phyloP scores from a whole-genome alignment of 164 flowering plant species.

The Stephania yunnanensis region DNA sequence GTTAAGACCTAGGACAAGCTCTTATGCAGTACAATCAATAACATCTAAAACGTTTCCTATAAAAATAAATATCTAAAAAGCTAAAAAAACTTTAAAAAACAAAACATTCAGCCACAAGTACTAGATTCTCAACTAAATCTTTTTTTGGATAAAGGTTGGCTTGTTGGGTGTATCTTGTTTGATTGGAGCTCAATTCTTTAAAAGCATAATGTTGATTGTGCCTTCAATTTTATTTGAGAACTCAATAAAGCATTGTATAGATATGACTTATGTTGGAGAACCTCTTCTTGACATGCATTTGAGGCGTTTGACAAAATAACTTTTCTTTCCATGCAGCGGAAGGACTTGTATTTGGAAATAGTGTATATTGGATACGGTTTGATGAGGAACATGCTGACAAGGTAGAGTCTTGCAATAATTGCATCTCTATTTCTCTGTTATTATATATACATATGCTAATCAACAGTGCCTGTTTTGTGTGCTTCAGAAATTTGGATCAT shows the following conservation, averaged over 20 bases:
- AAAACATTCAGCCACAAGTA: no score
- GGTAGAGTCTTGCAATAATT: slow-evolving; percentile 33
- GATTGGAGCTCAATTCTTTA: no score
- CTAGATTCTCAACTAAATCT: no score
- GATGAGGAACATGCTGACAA: slow-evolving; percentile 71
- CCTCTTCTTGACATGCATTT: not conserved
- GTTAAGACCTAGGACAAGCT: no score
- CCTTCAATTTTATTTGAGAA: not conserved
- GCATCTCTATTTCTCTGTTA: not conserved
- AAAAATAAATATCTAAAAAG: no score
- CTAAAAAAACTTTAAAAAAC: no score
- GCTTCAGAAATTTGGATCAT: slow-evolving; percentile 75
- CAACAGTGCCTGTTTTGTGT: slow-evolving; percentile 11
- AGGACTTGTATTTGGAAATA: slow-evolving; percentile 73
- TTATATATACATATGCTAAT: slow-evolving; percentile 6
- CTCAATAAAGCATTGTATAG: not conserved
- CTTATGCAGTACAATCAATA: no score
- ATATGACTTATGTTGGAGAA: not conserved
- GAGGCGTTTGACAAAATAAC: not conserved
- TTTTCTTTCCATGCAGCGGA: slow-evolving; percentile 52
- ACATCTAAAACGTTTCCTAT: no score
- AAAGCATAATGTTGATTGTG: not conserved
- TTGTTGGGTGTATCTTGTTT: no score
- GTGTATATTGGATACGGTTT: slow-evolving; percentile 85
- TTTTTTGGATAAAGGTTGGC: no score